Evolutionary conservation across 2,329 filamentous ascomycete species (phyloP).

Genomic region (Neocatenulostroma microsporum): DNA sequence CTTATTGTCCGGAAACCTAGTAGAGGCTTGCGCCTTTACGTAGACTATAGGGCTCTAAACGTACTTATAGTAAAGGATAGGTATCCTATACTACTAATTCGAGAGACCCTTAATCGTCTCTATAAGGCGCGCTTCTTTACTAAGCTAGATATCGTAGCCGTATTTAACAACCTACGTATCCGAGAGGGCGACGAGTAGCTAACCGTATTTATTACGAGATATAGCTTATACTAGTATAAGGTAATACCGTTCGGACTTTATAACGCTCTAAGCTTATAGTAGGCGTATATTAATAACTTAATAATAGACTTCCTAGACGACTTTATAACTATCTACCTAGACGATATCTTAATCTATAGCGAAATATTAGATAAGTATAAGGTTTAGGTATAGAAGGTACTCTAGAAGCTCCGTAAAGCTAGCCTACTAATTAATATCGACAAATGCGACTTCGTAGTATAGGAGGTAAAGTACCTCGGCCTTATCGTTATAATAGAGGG

Average conservation of each 20-base stretch:
- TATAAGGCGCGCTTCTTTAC: no score
- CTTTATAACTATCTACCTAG: constrained; percentile 17
- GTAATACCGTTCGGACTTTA: constrained; percentile 24
- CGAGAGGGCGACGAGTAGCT: constrained; percentile 31
- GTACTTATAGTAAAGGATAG: no score
- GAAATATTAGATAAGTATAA: not conserved
- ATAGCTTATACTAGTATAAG: constrained; percentile 29
- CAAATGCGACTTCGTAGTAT: constrained; percentile 24
- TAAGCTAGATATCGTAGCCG: no score
- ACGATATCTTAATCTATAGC: constrained; percentile 19
- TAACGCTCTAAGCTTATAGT: constrained; percentile 4
- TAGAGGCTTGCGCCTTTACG: no score
- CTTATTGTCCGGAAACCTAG: no score
- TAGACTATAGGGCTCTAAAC: no score
- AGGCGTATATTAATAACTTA: constrained; percentile 16
- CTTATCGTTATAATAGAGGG: constrained; percentile 18
- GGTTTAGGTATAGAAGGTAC: not conserved
- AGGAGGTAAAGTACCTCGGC: constrained; percentile 23
- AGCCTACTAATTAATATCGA: constrained; percentile 9
- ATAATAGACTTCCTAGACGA: constrained; percentile 17
- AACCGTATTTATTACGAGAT: constrained; percentile 26
- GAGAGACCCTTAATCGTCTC: no score
- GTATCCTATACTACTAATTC: no score
- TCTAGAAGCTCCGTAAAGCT: constrained; percentile 4
- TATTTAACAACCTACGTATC: no score